phyloP scores from a whole-genome alignment of 257 asterid genomes.

The Eucommia ulmoides region DNA sequence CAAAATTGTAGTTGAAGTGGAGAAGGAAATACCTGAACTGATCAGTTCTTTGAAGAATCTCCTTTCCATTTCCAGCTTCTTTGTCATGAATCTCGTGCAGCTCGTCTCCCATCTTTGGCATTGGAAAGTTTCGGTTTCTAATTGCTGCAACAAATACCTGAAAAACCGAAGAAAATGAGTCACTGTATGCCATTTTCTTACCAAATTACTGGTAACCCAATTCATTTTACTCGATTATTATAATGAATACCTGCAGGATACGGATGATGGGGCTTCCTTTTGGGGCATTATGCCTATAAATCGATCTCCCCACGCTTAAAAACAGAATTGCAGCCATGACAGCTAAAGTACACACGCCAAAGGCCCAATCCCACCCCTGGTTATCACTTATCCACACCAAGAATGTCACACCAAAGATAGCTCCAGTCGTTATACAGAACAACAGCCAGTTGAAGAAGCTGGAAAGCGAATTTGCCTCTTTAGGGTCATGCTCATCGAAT shows the following conservation, averaged over 20 bases:
- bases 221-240: no score
- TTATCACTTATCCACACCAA: conserved; percentile 61
- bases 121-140: conserved; percentile 35
- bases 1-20: no score
- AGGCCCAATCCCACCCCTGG: conserved; percentile 74
- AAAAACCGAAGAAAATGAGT: neutral
- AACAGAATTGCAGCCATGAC: conserved; percentile 28
- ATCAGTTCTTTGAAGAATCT: conserved; percentile 48
- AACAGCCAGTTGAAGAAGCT: conserved; percentile 70
- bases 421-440: conserved; percentile 42
- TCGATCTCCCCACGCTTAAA: conserved; percentile 39
- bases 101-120: conserved; percentile 29
- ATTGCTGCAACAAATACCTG: conserved; percentile 59
- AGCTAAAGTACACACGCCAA: conserved; percentile 45
- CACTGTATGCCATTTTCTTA: no score
- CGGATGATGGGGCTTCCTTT: conserved; percentile 52
- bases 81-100: conserved; percentile 38
- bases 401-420: conserved; percentile 52
- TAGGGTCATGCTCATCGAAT: conserved; percentile 45
- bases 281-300: conserved; percentile 36
- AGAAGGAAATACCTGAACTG: conserved; percentile 43
- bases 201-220: no score
- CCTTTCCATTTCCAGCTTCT: conserved; percentile 28
- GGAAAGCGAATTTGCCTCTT: conserved; percentile 39
- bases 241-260: conserved; percentile 37